Evolutionary conservation across 768 basidiomycete species (phyloP).

Genomic region (Ephemerocybe angulata): DNA sequence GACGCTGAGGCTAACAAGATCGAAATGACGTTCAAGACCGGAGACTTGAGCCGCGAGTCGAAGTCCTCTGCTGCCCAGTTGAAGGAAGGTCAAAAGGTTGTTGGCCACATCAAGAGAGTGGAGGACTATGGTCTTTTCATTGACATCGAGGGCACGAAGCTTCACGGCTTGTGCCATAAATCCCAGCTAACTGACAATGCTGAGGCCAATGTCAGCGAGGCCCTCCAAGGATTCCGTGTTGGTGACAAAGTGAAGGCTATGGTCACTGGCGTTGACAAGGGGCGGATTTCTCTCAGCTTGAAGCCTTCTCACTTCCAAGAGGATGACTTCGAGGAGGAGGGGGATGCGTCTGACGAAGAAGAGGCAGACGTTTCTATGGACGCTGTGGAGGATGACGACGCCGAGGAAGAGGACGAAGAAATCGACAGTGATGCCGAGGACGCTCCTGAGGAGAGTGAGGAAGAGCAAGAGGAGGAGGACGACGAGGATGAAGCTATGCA

Average conservation of each 20-base stretch:
- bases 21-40: constrained; percentile 86
- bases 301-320: constrained; percentile 85
- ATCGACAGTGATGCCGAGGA: constrained; percentile 3
- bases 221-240: constrained; percentile 77
- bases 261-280: constrained; percentile 67
- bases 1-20: constrained; percentile 70
- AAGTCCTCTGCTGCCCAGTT: constrained; percentile 51
- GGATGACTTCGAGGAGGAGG: constrained; percentile 49
- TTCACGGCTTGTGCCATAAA: constrained; percentile 92
- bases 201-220: constrained; percentile 72
- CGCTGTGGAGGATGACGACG: constrained; percentile 17
- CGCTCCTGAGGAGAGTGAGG: background rate
- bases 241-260: constrained; percentile 84
- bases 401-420: constrained; percentile 14
- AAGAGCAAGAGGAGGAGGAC: constrained; percentile 21
- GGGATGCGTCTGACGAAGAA: constrained; percentile 25
- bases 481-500: constrained; percentile 40
- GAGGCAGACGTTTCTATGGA: constrained; percentile 15
- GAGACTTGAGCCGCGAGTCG: constrained; percentile 40
- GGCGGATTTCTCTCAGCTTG: constrained; percentile 79
- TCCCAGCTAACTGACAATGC: constrained; percentile 91
- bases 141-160: constrained; percentile 76
- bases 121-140: constrained; percentile 94
- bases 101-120: constrained; percentile 73
- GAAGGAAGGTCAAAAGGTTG: constrained; percentile 74